Conservation (phyloP, 2,329 filamentous ascomycete species). For the Fusarium scirpi region DNA sequence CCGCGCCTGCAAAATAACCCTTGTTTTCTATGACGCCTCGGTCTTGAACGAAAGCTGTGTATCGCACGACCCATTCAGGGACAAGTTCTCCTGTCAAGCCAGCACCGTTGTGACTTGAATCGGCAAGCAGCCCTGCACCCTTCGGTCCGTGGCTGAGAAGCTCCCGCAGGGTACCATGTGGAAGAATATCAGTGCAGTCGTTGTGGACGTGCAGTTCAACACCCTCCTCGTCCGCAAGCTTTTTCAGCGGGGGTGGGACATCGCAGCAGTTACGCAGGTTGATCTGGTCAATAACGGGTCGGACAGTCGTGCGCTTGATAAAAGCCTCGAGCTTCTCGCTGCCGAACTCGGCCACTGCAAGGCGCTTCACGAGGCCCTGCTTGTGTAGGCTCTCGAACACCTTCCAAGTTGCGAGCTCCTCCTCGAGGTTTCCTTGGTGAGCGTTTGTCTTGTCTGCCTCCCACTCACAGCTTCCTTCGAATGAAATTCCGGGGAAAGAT, state of each 20-base stretch:
- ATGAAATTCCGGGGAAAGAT: slow-evolving; percentile 92
- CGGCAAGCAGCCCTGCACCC: slow-evolving; percentile 81
- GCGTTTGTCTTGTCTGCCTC: slow-evolving; percentile 74
- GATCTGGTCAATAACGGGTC: slow-evolving; percentile 92
- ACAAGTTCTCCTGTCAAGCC: slow-evolving; percentile 82
- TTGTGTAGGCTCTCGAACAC: slow-evolving; percentile 79
- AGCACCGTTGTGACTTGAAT: slow-evolving; percentile 60
- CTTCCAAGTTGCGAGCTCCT: slow-evolving; percentile 76
- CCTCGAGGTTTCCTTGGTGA: slow-evolving; percentile 72
- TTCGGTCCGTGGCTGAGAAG: slow-evolving; percentile 78
- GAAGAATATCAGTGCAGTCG: slow-evolving; percentile 92
- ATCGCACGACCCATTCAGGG: slow-evolving; percentile 96
- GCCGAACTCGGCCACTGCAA: slow-evolving; percentile 93
- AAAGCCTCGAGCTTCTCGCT: slow-evolving; percentile 84
- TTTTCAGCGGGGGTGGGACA: slow-evolving; percentile 86
- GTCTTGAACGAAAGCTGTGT: slow-evolving; percentile 94
- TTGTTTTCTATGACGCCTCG: slow-evolving; percentile 98
- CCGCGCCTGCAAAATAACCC: slow-evolving; percentile 92
- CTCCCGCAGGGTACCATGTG: slow-evolving; percentile 84
- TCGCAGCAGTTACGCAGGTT: slow-evolving; percentile 96
- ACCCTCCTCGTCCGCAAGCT: slow-evolving; percentile 83
- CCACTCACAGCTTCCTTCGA: slow-evolving; percentile 92
- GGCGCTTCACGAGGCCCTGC: slow-evolving; percentile 76
- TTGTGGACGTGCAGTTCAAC: slow-evolving; percentile 94
- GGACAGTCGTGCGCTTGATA: slow-evolving; percentile 75